A percentile compares a stretch with the other conserved stretches of the same genome.
These are phyloP conservation scores for Ilex aquifolium DNA, from an alignment of 257 asterid species.

Conservation along the genomic window DNA sequence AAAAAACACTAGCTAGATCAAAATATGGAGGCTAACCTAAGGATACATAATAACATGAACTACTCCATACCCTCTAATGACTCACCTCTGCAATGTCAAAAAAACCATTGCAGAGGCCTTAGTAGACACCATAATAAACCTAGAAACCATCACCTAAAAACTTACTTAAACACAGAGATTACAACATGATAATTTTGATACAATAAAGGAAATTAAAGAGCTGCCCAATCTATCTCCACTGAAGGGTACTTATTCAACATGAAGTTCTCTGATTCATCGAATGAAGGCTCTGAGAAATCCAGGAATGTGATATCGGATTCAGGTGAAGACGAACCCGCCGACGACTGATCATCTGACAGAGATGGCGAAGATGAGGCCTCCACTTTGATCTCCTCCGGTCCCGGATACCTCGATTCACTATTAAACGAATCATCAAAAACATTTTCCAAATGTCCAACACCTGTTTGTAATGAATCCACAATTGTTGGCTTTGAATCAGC, in stretches of 20 bases:
- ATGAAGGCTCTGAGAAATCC: conserved; percentile 37
- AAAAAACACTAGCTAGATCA: conserved; percentile 58
- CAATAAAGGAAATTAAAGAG: conserved; percentile 26
- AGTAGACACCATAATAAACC: conserved; percentile 10
- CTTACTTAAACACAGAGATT: not conserved
- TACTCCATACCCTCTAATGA: conserved; percentile 1
- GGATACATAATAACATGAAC: conserved; percentile 14
- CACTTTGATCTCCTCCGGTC: conserved; percentile 32
- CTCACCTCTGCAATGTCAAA: conserved; percentile 70
- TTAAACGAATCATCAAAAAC: conserved; percentile 13
- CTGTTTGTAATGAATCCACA: not conserved
- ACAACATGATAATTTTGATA: not conserved
- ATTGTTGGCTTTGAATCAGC: not conserved
- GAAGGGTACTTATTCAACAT: conserved; percentile 69
- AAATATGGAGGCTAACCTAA: conserved; percentile 19
- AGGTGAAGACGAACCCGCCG: conserved; percentile 40
- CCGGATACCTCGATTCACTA: conserved; percentile 10
- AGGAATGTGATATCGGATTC: conserved; percentile 42
- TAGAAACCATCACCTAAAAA: conserved; percentile 1
- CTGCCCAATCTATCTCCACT: conserved; percentile 91
- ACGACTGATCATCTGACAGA: conserved; percentile 25
- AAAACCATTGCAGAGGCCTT: conserved; percentile 66
- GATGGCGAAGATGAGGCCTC: conserved; percentile 25
- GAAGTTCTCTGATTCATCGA: conserved; percentile 34
- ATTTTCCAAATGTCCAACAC: conserved; percentile 13